These are phyloP conservation scores for Talaromyces sp. DNA, from an alignment of 2,329 filamentous ascomycete species.

Conservation along the genomic window DNA sequence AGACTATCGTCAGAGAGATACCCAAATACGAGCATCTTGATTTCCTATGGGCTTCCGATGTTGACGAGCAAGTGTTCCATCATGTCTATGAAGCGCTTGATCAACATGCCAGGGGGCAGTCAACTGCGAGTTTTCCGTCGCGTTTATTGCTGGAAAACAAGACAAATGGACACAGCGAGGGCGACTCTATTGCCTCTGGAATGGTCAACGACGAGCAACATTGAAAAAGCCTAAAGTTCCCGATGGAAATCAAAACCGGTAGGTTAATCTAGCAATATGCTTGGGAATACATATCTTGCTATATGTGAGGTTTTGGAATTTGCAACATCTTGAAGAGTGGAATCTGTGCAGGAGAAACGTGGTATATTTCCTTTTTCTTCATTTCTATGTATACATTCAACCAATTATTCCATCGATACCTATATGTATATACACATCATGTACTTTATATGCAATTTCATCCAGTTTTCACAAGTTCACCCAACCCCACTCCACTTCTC, in stretches of 20 bases:
- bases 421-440: not conserved
- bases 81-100: conserved; percentile 88
- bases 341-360: not conserved
- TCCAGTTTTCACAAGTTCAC: not conserved
- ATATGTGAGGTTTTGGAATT: not conserved
- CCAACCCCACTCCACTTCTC: not conserved
- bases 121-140: conserved; percentile 5
- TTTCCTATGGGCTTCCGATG: conserved; percentile 88
- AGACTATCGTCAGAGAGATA: conserved; percentile 81
- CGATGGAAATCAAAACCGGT: too few species aligned
- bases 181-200: not conserved
- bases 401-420: not conserved
- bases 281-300: not conserved
- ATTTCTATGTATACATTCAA: not conserved
- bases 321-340: not conserved
- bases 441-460: not conserved
- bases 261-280: too few species aligned
- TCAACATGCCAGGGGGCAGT: conserved; percentile 44
- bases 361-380: not conserved
- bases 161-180: not conserved
- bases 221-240: not conserved
- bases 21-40: conserved; percentile 95
- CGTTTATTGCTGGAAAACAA: not conserved
- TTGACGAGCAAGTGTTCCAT: conserved; percentile 77
- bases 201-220: not conserved